Percentiles rank a stretch among this genome's conserved stretches.
phyloP scores from a whole-genome alignment of 1,139 yeast genomes.

The Candida labiduridarum region DNA sequence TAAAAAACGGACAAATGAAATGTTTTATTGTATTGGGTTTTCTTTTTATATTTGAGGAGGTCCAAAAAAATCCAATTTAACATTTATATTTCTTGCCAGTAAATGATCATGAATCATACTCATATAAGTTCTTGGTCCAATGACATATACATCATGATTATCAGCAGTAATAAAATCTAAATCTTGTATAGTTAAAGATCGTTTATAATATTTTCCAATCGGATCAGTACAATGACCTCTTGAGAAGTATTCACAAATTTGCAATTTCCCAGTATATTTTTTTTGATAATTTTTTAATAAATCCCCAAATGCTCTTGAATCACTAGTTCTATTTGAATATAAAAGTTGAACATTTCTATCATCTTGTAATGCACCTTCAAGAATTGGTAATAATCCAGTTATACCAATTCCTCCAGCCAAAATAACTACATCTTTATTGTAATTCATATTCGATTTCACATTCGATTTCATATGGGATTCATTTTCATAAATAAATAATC shows the following conservation, averaged over 20 bases:
- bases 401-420: conserved; percentile 70
- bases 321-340: conserved; percentile 30
- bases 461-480: too few relatives aligned
- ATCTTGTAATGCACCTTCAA: conserved; percentile 38
- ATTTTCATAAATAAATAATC: conserved; percentile 51
- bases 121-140: conserved; percentile 43
- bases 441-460: too few relatives aligned
- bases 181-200: conserved; percentile 16
- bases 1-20: conserved; percentile 13
- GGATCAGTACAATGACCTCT: conserved; percentile 11
- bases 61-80: conserved; percentile 19
- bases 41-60: conserved; percentile 11
- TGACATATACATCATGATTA: conserved; percentile 26
- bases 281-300: conserved; percentile 22
- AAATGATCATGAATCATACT: conserved; percentile 23
- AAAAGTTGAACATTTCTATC: conserved; percentile 30
- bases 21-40: background rate
- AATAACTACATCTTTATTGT: conserved; percentile 44
- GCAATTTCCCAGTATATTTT: conserved; percentile 20
- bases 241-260: conserved; percentile 26
- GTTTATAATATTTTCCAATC: conserved; percentile 10
- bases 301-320: conserved; percentile 29
- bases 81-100: conserved; percentile 11
- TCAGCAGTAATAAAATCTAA: conserved; percentile 19
- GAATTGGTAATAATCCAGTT: conserved; percentile 61